These are phyloP conservation scores for Colletotrichum agaves DNA, from an alignment of 2,329 filamentous ascomycete genomes.

Conservation along the genomic window DNA sequence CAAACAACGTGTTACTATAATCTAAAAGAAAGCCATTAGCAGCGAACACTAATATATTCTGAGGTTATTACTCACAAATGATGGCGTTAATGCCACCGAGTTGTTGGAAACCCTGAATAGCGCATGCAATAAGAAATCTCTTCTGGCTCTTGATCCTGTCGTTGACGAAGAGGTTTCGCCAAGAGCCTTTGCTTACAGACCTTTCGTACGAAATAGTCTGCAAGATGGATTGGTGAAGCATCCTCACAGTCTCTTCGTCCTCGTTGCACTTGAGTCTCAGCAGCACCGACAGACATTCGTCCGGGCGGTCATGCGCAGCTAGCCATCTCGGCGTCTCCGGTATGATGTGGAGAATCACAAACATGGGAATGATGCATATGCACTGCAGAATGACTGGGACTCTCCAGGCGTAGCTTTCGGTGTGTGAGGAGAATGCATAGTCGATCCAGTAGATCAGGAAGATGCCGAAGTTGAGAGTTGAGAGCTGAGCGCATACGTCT, in stretches of 20 bases:
- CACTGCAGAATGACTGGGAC: conserved; percentile 55
- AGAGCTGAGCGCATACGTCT: conserved; percentile 59
- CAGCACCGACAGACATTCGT: conserved; percentile 50
- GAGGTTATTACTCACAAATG: conserved; percentile 47
- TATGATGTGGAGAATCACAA: conserved; percentile 50
- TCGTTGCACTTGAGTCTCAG: conserved; percentile 48
- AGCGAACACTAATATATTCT: neutral
- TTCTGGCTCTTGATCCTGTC: conserved; percentile 47
- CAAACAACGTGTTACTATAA: conserved; percentile 59
- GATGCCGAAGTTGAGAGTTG: conserved; percentile 59
- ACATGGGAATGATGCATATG: conserved; percentile 52
- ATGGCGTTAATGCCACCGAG: conserved; percentile 61
- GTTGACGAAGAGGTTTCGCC: conserved; percentile 46
- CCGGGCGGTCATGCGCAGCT: conserved; percentile 49
- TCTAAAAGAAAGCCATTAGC: conserved; percentile 40
- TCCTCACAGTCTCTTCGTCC: conserved; percentile 40
- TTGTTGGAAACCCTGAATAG: conserved; percentile 52
- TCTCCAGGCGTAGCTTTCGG: conserved; percentile 50
- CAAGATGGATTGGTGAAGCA: conserved; percentile 46
- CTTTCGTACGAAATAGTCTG: conserved; percentile 47
- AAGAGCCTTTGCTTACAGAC: conserved; percentile 43
- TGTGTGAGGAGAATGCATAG: conserved; percentile 50
- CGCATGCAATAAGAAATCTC: conserved; percentile 47
- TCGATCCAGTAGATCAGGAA: conserved; percentile 59
- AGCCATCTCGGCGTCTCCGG: conserved; percentile 58